Percentiles rank a stretch among this genome's conserved stretches.
phyloP scores from a whole-genome alignment of 805 yeast genomes.

The Candida boidinii region DNA sequence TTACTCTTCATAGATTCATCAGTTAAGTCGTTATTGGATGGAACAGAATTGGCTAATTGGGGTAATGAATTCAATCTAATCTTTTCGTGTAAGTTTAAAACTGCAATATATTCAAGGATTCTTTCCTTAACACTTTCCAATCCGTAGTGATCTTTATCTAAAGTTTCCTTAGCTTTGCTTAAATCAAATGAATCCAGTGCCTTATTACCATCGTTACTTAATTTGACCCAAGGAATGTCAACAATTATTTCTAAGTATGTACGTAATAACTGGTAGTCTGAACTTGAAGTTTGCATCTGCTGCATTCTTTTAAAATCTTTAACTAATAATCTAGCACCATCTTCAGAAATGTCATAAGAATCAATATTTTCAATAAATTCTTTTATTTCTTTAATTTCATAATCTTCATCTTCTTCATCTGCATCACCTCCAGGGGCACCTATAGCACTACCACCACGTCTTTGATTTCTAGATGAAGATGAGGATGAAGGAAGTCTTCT shows the following conservation, averaged over 20 bases:
- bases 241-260: conserved; percentile 56
- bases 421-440: conserved; percentile 6
- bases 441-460: conserved; percentile 2
- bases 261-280: conserved; percentile 57
- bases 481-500: background rate
- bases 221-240: conserved; percentile 51
- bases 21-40: no score
- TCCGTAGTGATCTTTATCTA: conserved; percentile 77
- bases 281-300: conserved; percentile 45
- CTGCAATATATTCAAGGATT: conserved; percentile 71
- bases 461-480: background rate
- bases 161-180: conserved; percentile 39
- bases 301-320: conserved; percentile 50
- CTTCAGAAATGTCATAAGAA: conserved; percentile 27
- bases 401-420: conserved; percentile 34
- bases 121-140: conserved; percentile 66
- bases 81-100: conserved; percentile 46
- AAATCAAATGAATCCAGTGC: conserved; percentile 31
- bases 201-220: conserved; percentile 22
- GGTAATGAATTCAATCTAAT: conserved; percentile 2
- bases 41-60: no score
- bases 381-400: conserved; percentile 22
- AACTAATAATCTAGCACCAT: conserved; percentile 30
- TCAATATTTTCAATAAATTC: conserved; percentile 25
- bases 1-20: conserved; percentile 1